Conservation (phyloP, 176 grass and related monocot genomes). For the Tuctoria greenei region DNA sequence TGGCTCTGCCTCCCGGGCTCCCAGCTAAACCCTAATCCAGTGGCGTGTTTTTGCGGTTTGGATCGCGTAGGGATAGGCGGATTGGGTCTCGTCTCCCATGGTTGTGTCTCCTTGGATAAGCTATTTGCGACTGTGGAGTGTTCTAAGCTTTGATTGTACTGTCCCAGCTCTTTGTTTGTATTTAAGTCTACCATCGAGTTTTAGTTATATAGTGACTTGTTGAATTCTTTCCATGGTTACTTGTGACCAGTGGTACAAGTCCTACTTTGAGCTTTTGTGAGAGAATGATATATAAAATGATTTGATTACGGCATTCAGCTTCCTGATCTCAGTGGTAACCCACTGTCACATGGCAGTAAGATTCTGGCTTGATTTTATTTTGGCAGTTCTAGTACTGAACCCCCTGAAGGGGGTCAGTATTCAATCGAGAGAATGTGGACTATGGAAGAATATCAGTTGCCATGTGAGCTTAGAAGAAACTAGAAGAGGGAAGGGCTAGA, state of each 20-base stretch:
- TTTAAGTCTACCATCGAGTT: neutral
- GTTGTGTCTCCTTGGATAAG: neutral
- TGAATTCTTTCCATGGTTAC: neutral
- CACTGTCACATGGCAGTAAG: neutral
- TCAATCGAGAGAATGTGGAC: neutral
- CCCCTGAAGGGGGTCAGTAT: no score
- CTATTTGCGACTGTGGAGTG: neutral
- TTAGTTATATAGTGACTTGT: neutral
- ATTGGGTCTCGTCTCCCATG: neutral
- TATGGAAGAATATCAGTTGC: neutral
- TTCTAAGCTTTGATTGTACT: neutral
- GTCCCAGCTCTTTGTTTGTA: neutral
- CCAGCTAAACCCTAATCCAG: conserved; percentile 18
- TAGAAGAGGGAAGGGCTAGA: no score
- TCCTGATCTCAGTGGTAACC: neutral
- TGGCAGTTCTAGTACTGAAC: no score
- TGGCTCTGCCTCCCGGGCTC: neutral
- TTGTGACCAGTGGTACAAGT: neutral
- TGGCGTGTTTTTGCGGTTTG: neutral
- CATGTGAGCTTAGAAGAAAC: neutral
- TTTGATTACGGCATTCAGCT: neutral
- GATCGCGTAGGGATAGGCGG: neutral
- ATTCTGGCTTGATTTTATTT: conserved; percentile 3
- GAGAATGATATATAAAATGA: neutral
- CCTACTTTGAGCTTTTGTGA: neutral